Evolutionary conservation across 345 rosid genomes (phyloP), one percentile per base, ranked within the genome.

Genomic region (Mercurialis annua): DNA sequence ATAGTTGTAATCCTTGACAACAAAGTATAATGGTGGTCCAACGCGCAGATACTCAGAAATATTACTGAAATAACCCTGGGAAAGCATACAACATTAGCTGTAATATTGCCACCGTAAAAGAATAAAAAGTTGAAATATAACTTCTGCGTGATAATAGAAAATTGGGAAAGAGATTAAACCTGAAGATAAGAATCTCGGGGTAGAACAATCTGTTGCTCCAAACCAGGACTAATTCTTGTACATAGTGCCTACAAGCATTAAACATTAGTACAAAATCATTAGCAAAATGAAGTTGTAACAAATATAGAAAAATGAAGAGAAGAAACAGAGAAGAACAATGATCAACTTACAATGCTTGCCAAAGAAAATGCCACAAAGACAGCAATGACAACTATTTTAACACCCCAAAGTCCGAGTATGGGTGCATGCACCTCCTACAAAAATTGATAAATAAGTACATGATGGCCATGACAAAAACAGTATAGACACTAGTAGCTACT

Each of bases 181-280:
- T 93, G 98, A 78, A 93, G 96, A 80, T 93, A 93, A 3, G 98
- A 93, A 73, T 93, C 97, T 31, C 77, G 86, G 10, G 98, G 98
- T 80, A 93, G 98, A 75, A 93, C 98, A 79, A 90, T 85, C 76
- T 90, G 82, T 75, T 93, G 98, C 70, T 93, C 98, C 84, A 93
- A 80, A 79, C 98, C 98, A 71, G 96, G 85, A 71, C 90, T 90
- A 54, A 90, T 84, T 71, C 98, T 83, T 27, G 96, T 86, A 59
- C 88, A 81, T 61, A 93, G 80, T 27, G 96, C 96, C 98, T 93
- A 67, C 47, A 48, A 69, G 43, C 48, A 76, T 59, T 24, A 62
- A 31, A 47, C 64, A 70, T 55, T 56, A 43, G 24, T 31, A 21
- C 14, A 34, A 62, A 29, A 6, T 27, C 27, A 71, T 27, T 46